These are phyloP conservation scores for Theobroma cacao DNA, from an alignment of 345 rosid genomes.

Conservation along the genomic window DNA sequence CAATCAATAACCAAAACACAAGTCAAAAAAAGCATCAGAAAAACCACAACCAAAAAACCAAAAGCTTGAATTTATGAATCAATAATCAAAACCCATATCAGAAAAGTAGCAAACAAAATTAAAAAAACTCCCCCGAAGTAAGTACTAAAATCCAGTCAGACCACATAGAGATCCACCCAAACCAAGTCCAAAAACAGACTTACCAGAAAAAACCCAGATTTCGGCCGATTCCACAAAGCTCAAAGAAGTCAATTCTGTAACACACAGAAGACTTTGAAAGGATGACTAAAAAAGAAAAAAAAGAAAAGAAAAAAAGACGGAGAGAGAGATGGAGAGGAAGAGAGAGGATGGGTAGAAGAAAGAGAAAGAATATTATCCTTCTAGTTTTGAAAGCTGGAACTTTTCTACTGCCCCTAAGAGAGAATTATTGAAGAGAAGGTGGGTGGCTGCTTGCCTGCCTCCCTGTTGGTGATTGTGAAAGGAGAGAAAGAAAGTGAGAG, in stretches of 20 bases:
- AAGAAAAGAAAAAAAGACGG: background rate
- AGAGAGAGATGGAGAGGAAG: background rate
- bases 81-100: constrained; percentile 5
- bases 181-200: background rate
- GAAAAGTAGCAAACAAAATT: background rate
- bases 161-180: constrained; percentile 1
- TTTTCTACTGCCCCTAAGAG: background rate
- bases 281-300: background rate
- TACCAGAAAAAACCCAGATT: background rate
- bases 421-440: background rate
- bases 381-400: background rate
- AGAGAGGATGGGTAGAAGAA: background rate
- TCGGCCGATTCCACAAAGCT: background rate
- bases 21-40: background rate
- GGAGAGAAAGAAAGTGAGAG: background rate
- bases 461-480: background rate
- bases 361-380: background rate
- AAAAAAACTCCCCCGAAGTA: background rate
- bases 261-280: background rate
- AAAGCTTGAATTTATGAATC: background rate
- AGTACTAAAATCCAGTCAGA: background rate
- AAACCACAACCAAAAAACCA: background rate
- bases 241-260: background rate
- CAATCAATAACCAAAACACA: background rate
- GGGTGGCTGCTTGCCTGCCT: background rate